phyloP scores from a whole-genome alignment of 1,284 basidiomycete species.

The Xanthoconium separans region DNA sequence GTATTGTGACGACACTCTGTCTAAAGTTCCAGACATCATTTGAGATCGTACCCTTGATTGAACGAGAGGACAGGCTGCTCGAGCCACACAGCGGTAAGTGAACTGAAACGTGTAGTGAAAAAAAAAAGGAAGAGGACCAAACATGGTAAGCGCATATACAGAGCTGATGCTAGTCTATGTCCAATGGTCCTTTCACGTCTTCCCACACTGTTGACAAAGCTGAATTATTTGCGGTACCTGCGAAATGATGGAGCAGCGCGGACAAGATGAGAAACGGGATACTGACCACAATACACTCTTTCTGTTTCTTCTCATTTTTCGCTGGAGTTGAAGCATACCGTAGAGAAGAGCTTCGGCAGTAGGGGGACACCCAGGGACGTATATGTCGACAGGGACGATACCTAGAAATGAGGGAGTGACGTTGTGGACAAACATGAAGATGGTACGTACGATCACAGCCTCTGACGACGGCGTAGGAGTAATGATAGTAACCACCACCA shows the following conservation, averaged over 20 bases:
- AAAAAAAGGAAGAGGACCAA: slow-evolving; percentile 5
- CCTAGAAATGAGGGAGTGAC: slow-evolving; percentile 39
- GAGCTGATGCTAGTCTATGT: slow-evolving; percentile 28
- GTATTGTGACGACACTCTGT: background rate
- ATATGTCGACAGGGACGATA: slow-evolving; percentile 97
- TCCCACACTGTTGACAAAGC: background rate
- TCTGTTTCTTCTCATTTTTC: slow-evolving; percentile 93
- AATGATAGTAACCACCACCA: slow-evolving; percentile 98
- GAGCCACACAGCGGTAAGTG: background rate
- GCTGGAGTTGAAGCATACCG: slow-evolving; percentile 94
- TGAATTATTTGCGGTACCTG: slow-evolving; percentile 32
- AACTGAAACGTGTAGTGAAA: background rate
- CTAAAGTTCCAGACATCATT: background rate
- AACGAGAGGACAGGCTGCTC: background rate
- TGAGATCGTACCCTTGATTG: background rate
- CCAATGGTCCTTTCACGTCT: slow-evolving; percentile 7
- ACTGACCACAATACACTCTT: slow-evolving; percentile 89
- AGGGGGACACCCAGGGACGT: slow-evolving; percentile 93
- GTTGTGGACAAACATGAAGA: background rate
- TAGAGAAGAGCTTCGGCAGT: slow-evolving; percentile 93
- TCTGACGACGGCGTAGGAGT: slow-evolving; percentile 98
- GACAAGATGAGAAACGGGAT: background rate
- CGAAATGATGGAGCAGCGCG: background rate
- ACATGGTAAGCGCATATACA: slow-evolving; percentile 19
- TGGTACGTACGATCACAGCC: slow-evolving; percentile 89